Percentiles rank a stretch among this genome's conserved stretches.
phyloP scores from a whole-genome alignment of 495 filamentous ascomycete species.

The Podospora bellae-mahoneyi region DNA sequence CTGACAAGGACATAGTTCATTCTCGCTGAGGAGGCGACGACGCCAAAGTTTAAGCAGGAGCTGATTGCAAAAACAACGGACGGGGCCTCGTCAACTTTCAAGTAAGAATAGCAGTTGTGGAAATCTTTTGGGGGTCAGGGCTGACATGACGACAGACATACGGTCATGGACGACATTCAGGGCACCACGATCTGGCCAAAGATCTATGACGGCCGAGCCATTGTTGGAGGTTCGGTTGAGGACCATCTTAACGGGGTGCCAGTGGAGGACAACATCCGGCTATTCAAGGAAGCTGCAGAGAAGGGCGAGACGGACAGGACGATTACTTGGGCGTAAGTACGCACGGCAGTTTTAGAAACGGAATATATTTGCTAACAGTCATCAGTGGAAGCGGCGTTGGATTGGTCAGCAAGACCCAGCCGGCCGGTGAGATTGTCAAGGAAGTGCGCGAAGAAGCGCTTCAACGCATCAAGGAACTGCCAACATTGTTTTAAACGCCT shows the following conservation, averaged over 20 bases:
- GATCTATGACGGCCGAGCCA: constrained; percentile 61
- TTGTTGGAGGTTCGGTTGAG: constrained; percentile 56
- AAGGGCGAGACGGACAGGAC: constrained; percentile 32
- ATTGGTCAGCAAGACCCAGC: constrained; percentile 59
- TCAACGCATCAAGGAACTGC: constrained; percentile 38
- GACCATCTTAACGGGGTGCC: constrained; percentile 55
- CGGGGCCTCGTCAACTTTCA: constrained; percentile 61
- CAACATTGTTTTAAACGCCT: constrained; percentile 8
- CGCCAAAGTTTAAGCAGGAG: constrained; percentile 57
- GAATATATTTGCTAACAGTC: background rate
- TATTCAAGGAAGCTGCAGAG: constrained; percentile 51
- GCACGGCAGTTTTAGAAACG: background rate
- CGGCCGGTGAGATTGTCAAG: constrained; percentile 67
- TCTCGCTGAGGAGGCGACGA: constrained; percentile 60
- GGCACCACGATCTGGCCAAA: constrained; percentile 64
- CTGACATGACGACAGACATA: constrained; percentile 38
- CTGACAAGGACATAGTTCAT: constrained; percentile 44
- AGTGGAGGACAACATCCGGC: constrained; percentile 54
- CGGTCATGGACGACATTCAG: constrained; percentile 67
- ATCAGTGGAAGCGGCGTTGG: constrained; percentile 55
- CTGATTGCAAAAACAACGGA: constrained; percentile 59
- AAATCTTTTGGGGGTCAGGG: background rate
- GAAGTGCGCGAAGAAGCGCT: constrained; percentile 67
- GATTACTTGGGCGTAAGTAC: constrained; percentile 55
- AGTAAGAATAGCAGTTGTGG: constrained; percentile 31